Percentiles rank a stretch among this genome's conserved stretches.
These are phyloP conservation scores for Talaromyces sp. DNA, from an alignment of 2,329 filamentous ascomycete genomes.

Conservation along the genomic window DNA sequence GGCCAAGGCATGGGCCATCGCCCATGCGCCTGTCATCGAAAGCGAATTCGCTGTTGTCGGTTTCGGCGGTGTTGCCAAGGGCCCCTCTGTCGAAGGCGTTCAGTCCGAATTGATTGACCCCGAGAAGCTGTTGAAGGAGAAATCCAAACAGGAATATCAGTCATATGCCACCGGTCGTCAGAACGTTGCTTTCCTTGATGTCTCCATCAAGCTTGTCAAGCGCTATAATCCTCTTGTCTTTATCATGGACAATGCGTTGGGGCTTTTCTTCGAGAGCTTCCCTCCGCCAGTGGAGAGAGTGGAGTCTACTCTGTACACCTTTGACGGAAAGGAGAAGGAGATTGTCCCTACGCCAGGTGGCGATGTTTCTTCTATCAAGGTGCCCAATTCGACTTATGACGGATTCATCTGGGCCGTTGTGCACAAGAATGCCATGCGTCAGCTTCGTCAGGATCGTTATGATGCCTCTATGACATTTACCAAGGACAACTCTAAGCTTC, in stretches of 20 bases:
- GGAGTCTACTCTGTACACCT: slow-evolving; percentile 78
- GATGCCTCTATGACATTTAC: slow-evolving; percentile 90
- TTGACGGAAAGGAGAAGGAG: slow-evolving; percentile 85
- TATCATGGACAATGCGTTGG: slow-evolving; percentile 65
- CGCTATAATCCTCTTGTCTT: slow-evolving; percentile 76
- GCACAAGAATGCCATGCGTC: slow-evolving; percentile 91
- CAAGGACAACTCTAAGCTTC: slow-evolving; percentile 88
- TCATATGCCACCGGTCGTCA: slow-evolving; percentile 88
- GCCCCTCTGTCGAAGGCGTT: slow-evolving; percentile 48
- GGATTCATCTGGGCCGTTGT: slow-evolving; percentile 93
- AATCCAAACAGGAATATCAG: slow-evolving; percentile 79
- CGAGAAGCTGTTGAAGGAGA: slow-evolving; percentile 73
- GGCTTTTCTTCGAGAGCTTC: slow-evolving; percentile 79
- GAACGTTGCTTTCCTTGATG: slow-evolving; percentile 87
- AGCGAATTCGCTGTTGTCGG: slow-evolving; percentile 86
- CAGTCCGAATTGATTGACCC: slow-evolving; percentile 50
- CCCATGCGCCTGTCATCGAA: slow-evolving; percentile 68
- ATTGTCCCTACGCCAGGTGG: slow-evolving; percentile 66
- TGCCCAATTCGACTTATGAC: slow-evolving; percentile 67
- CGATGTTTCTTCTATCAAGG: slow-evolving; percentile 57
- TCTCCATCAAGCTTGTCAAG: slow-evolving; percentile 78
- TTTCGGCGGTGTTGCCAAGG: slow-evolving; percentile 60
- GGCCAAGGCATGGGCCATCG: slow-evolving; percentile 75
- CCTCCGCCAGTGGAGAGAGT: slow-evolving; percentile 67
- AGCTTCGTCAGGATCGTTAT: slow-evolving; percentile 86